Conservation (phyloP, 306 rosid species). For the Lablab purpureus region DNA sequence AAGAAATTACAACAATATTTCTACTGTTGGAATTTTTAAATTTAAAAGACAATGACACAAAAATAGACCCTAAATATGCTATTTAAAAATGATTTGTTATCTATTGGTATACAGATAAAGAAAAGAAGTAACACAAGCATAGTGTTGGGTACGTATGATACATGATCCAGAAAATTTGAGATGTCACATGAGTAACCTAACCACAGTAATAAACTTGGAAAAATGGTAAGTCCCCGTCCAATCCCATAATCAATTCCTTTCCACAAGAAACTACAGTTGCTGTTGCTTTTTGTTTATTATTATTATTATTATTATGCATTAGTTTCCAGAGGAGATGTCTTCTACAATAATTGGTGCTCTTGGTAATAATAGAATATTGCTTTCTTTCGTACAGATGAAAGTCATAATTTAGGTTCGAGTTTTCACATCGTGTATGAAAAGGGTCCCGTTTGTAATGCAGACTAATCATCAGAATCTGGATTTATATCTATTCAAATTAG, state of each 20-base stretch:
- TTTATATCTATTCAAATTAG: conserved; percentile 25
- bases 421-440: conserved; percentile 47
- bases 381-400: conserved; percentile 30
- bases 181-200: background rate
- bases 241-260: conserved; percentile 17
- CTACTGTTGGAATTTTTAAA: background rate
- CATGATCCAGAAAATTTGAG: background rate
- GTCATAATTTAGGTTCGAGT: conserved; percentile 46
- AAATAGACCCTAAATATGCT: background rate
- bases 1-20: background rate
- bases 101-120: background rate
- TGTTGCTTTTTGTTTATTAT: conserved; percentile 27
- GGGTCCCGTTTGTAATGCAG: conserved; percentile 50
- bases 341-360: conserved; percentile 50
- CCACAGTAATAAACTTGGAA: conserved; percentile 2
- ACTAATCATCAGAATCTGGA: conserved; percentile 45
- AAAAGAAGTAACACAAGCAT: background rate
- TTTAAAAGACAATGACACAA: background rate
- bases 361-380: conserved; percentile 37
- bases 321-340: conserved; percentile 29
- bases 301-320: background rate
- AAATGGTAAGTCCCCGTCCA: background rate
- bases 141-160: background rate
- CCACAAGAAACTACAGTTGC: background rate
- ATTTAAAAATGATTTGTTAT: background rate